phyloP scores from a whole-genome alignment of 371 early-diverging fungal species.

The Chytridiales sp. region DNA sequence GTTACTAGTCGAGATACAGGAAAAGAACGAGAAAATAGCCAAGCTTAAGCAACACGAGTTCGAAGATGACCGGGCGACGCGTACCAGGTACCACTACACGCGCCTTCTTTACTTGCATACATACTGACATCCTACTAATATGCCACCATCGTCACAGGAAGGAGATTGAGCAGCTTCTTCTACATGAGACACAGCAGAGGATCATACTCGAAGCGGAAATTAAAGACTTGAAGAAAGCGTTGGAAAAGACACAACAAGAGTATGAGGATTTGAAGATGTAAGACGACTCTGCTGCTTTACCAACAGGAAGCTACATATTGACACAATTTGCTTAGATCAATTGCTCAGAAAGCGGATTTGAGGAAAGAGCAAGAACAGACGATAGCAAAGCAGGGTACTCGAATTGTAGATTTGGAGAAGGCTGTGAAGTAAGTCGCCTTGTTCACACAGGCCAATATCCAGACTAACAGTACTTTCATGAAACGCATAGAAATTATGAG shows the following conservation, averaged over 20 bases:
- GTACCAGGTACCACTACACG: slow-evolving; percentile 20
- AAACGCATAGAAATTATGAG: slow-evolving; percentile 21
- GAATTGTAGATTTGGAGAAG: slow-evolving; percentile 20
- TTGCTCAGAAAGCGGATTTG: neutral
- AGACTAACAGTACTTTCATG: neutral
- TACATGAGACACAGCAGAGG: slow-evolving; percentile 39
- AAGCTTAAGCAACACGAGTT: slow-evolving; percentile 25
- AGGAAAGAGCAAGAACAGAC: slow-evolving; percentile 14
- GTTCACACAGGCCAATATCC: neutral
- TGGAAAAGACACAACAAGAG: slow-evolving; percentile 17
- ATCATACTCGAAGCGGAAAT: slow-evolving; percentile 28
- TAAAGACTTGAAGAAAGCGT: slow-evolving; percentile 5
- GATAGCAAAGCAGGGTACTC: slow-evolving; percentile 23
- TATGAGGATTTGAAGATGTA: slow-evolving; percentile 24
- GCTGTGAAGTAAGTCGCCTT: slow-evolving; percentile 13
- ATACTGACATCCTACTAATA: neutral
- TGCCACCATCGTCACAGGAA: slow-evolving; percentile 21
- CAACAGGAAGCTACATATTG: neutral
- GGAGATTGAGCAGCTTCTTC: slow-evolving; percentile 39
- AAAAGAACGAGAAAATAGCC: slow-evolving; percentile 41
- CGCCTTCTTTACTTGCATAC: neutral
- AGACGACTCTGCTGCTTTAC: too few species aligned
- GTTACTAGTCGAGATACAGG: slow-evolving; percentile 32
- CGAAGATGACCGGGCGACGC: slow-evolving; percentile 9
- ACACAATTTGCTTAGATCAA: neutral